Evolutionary conservation across 2,329 filamentous ascomycete species (phyloP), one percentile per base, ranked within the genome.

Genomic region (Cladosporium phlei): DNA sequence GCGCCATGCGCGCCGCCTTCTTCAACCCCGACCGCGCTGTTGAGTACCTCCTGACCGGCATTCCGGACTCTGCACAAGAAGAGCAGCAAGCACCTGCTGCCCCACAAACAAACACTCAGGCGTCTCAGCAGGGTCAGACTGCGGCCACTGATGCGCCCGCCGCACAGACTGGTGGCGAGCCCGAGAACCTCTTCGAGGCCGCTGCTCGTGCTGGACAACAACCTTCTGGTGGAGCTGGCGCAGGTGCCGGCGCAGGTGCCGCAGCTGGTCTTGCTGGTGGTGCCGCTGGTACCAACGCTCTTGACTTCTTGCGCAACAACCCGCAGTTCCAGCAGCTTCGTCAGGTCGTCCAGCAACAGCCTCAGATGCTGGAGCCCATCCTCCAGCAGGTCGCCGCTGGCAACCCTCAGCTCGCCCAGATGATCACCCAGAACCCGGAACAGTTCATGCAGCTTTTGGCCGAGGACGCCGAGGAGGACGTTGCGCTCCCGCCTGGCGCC

Each of bases 321-420:
- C 85, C 90, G 19, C 91, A 97, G 69, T 98, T 98, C 72, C 93
- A 97, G 71, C 93, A 98, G 71, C 80, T 98, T 50, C 86, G 93
- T 53, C 90, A 96, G 70, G 85, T 98, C 17, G 91, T 98, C 34
- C 93, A 98, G 71, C 90, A 96, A 68, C 88, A 97, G 66, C 93
- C 93, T 14, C 86, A 93, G 66, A 98, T 98, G 93, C 83, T 98
- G 17, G 93, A 98, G 73, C 91, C 93, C 5, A 97, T 98, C 57
- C 76, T 98, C 47, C 91, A 97, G 69, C 90, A 96, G 69, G 88
- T 98, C 28, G 90, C 88, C 27, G 86, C 88, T 17, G 91, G 91
- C 20, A 98, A 98, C 71, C 93, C 93, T 14, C 86, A 95, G 65
- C 81, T 98, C 46, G 93, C 93, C 6, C 85, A 91, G 66, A 77